Percentiles rank a stretch among this genome's conserved stretches.
These are phyloP conservation scores for Blastomyces silverae DNA, from an alignment of 2,329 filamentous ascomycete genomes.

Conservation along the genomic window DNA sequence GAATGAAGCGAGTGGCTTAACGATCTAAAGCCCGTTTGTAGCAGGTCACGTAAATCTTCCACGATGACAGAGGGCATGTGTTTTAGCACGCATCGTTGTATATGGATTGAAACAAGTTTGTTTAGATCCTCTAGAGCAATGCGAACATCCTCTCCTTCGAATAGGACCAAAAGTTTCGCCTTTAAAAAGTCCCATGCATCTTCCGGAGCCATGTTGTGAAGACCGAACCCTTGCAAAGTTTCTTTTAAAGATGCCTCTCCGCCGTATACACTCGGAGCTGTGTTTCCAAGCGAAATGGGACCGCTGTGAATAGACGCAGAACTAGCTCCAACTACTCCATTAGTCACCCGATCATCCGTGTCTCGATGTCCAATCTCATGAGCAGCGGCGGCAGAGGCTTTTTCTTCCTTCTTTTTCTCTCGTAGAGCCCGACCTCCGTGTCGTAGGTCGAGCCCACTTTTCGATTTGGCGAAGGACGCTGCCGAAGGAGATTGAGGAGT, in stretches of 20 bases:
- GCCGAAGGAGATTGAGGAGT: constrained; percentile 57
- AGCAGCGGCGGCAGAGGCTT: constrained; percentile 30
- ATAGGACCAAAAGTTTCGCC: constrained; percentile 56
- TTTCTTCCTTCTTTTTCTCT: constrained; percentile 74
- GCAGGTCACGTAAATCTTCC: constrained; percentile 56
- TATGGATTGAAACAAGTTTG: constrained; percentile 54
- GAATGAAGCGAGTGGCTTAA: constrained; percentile 75
- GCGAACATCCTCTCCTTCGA: constrained; percentile 58
- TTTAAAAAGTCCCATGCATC: constrained; percentile 62
- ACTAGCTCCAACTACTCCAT: constrained; percentile 24
- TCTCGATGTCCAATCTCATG: constrained; percentile 25
- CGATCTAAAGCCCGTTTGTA: constrained; percentile 70
- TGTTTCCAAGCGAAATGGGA: constrained; percentile 34
- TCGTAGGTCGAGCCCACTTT: constrained; percentile 70
- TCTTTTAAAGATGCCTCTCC: constrained; percentile 37
- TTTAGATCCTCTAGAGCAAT: constrained; percentile 62
- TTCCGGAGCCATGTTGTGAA: constrained; percentile 62
- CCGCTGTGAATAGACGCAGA: constrained; percentile 31
- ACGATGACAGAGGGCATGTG: constrained; percentile 53
- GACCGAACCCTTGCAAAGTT: constrained; percentile 49
- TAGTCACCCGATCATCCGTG: constrained; percentile 32
- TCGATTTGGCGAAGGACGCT: constrained; percentile 66
- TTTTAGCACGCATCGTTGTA: constrained; percentile 57
- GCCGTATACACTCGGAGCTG: constrained; percentile 23
- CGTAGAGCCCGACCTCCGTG: constrained; percentile 69